Evolutionary conservation across 495 filamentous ascomycete species (phyloP), one percentile per base, ranked within the genome.

Genomic region (Parmelia sp.): DNA sequence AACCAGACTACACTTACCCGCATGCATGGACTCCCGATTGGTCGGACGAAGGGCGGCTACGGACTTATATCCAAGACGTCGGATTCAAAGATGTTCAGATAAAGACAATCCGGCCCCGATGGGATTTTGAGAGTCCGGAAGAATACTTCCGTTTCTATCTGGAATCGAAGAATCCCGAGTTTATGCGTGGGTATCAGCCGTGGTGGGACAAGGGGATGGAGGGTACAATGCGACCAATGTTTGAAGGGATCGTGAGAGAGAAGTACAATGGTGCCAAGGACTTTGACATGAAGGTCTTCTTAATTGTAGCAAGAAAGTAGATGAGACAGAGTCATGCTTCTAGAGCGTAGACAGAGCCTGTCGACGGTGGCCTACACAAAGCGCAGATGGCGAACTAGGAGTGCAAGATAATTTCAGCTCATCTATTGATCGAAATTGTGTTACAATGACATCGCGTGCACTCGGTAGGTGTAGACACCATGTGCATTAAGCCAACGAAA

Each of bases 1-100:
- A 63, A 10, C 61, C 61, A 4, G 49, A 21, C 45, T 63, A 62
- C 12, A 36, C 33, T n/a, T 62, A 62, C 17, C 60, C 37, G 29
- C 60, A 62, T 44, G 17, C 44, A 25, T 62, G 60, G 60, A 62
- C 60, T n/a, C 40, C 60, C 44, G 60, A 62, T 21, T 62, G 60
- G 60, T 10, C 44, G 39, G 60, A 62, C 23, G 60, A 53, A 35
- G 60, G 15, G 60, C 60, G 40, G 44, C 42, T 62, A 12, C n/a
- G 3, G 60, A 25, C 60, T 53, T 53, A 62, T 33, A 53, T 62
- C 17, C 60, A 29, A 39, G 47, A 53, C 10, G 60, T 25, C 15
- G 60, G 60, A 9, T 62, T 62, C 14, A 53, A 7, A 21, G 60
- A 62, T 27, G 60, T 62, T 23, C 60, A 17, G 12, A 36, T 35